Conservation (phyloP, 2,329 filamentous ascomycete species). For the Hypoxylon sp. region DNA sequence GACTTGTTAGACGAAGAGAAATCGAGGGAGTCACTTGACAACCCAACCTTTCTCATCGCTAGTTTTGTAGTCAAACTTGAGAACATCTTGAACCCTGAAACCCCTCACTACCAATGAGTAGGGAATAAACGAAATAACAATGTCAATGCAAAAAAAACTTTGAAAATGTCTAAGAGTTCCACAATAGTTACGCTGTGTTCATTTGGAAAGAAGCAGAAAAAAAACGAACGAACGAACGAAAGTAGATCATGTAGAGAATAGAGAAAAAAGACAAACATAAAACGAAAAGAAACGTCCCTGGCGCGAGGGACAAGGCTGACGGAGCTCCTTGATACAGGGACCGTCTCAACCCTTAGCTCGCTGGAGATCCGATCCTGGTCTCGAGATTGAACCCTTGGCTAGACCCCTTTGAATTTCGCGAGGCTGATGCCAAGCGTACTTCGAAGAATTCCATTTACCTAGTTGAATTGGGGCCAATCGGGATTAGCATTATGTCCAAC, state of each 20-base stretch:
- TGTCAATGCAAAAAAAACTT: conserved; percentile 2
- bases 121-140: background rate
- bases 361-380: conserved; percentile 24
- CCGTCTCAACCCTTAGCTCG: conserved; percentile 46
- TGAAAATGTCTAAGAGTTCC: conserved; percentile 11
- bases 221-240: conserved; percentile 32
- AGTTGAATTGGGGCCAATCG: conserved; percentile 34
- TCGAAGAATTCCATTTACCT: conserved; percentile 23
- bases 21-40: conserved; percentile 67
- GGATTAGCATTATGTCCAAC: conserved; percentile 20
- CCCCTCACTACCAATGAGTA: conserved; percentile 11
- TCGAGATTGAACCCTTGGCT: conserved; percentile 30
- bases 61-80: conserved; percentile 70
- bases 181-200: conserved; percentile 15
- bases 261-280: conserved; percentile 36
- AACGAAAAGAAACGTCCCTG: conserved; percentile 36
- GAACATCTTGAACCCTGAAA: conserved; percentile 62
- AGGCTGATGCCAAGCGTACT: conserved; percentile 46
- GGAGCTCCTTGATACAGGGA: conserved; percentile 51
- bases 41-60: conserved; percentile 70
- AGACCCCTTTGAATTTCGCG: conserved; percentile 43
- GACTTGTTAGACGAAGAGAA: conserved; percentile 58
- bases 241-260: conserved; percentile 30
- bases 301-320: conserved; percentile 48
- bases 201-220: conserved; percentile 20